A percentile compares a stretch with the other conserved stretches of the same genome.
These are phyloP conservation scores for Paracamarosporium sp. DNA, from an alignment of 2,329 filamentous ascomycete genomes.

Conservation along the genomic window DNA sequence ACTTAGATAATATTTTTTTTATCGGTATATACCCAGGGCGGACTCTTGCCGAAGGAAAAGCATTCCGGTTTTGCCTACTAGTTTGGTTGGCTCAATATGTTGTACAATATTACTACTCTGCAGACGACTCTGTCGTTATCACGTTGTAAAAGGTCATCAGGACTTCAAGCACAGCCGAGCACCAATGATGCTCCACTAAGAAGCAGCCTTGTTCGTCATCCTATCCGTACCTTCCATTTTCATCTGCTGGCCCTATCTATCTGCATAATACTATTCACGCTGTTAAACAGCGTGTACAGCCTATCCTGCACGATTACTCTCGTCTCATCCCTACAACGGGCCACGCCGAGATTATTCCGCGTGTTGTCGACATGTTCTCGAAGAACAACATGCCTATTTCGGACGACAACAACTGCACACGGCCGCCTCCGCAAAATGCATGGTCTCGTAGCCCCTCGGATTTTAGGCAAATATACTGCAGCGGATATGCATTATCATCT, in stretches of 20 bases:
- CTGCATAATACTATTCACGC: neutral
- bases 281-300: neutral
- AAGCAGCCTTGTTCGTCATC: neutral
- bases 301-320: neutral
- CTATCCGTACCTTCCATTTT: neutral
- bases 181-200: neutral
- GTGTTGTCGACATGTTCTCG: neutral
- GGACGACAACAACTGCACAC: neutral
- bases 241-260: neutral
- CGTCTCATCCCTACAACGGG: neutral
- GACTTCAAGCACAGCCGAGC: neutral
- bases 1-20: constrained; percentile 1
- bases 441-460: neutral
- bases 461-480: constrained; percentile 8
- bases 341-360: neutral
- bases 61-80: constrained; percentile 2
- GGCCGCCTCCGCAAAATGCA: neutral
- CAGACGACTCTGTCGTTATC: neutral
- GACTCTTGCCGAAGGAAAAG: constrained; percentile 6
- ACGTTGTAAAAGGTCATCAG: neutral
- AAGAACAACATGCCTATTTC: neutral
- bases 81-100: constrained; percentile 2
- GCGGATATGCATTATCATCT: neutral
- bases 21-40: constrained; percentile 6
- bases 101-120: constrained; percentile 4